These are phyloP conservation scores for Globisporangium recalcitrans DNA, from an alignment of 352 stramenopile species.

Conservation along the genomic window DNA sequence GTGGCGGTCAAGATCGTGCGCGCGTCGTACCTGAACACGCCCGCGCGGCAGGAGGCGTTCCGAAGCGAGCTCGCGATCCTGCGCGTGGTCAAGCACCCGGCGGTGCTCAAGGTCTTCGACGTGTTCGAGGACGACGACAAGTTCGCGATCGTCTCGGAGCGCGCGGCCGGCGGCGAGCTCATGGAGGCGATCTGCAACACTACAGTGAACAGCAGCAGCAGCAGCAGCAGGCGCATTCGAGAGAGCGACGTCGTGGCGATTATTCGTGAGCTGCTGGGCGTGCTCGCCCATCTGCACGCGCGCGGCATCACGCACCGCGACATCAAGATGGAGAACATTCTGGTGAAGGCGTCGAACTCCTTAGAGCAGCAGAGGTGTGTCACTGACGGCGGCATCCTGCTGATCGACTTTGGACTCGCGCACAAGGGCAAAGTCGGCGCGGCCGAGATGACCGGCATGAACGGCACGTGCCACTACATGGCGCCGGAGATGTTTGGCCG, in stretches of 20 bases:
- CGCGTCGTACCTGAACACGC: slow-evolving; percentile 65
- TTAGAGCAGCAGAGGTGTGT: not conserved
- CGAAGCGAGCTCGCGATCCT: slow-evolving; percentile 59
- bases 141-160: slow-evolving; percentile 68
- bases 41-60: slow-evolving; percentile 62
- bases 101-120: slow-evolving; percentile 49
- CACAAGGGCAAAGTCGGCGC: slow-evolving; percentile 39
- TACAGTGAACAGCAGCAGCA: not conserved
- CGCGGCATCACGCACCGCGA: slow-evolving; percentile 78
- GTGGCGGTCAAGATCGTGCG: slow-evolving; percentile 69
- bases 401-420: slow-evolving; percentile 82
- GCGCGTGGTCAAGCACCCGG: slow-evolving; percentile 45
- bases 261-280: slow-evolving; percentile 58
- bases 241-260: slow-evolving; percentile 64
- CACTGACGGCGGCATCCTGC: slow-evolving; percentile 48
- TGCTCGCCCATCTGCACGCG: slow-evolving; percentile 65
- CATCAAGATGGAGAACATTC: slow-evolving; percentile 82
- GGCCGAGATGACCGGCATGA: slow-evolving; percentile 66
- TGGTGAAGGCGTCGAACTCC: slow-evolving; percentile 36
- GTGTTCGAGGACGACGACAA: slow-evolving; percentile 66
- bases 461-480: slow-evolving; percentile 83
- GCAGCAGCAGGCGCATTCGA: slow-evolving; percentile 18
- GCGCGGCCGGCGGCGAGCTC: slow-evolving; percentile 54
- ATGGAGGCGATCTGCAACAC: slow-evolving; percentile 40
- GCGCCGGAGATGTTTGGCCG: slow-evolving; percentile 79